Base-by-base conservation (phyloP, 2,329 filamentous ascomycete species). In the Hymenoscyphus repandus region DNA sequence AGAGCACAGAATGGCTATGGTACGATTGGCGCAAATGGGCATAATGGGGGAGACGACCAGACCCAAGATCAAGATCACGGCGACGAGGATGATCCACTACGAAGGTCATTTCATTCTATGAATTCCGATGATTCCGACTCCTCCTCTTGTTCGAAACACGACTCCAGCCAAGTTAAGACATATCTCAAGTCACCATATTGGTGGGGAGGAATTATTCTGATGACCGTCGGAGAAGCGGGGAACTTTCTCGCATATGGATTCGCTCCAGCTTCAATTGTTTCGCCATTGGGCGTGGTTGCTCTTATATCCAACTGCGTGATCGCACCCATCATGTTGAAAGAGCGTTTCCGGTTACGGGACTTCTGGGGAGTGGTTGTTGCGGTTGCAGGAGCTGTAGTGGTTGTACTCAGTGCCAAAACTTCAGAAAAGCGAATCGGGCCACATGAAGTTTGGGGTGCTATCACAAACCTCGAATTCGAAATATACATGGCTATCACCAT, bases 201-300 rank as follows among this genome's bases (percentile, higher is more conserved):
- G 93, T 99, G 93, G 93, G 72, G 85, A 31, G 93, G 93, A 17
- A 92, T 97, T 58, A 79, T 95, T 13, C 76, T 99, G 53, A 99
- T 99, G 81, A 90, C 85, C 0, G 73, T 96, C 20, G 93, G 93
- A 51, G 93, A 99, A 72, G 86, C 88, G 65, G 93, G 93, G 46
- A 99, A 99, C 68, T 99, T 99, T 65, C 73, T 99, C 56, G 93
- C 93, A 0, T 99, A 99, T 65, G 93, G 93, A 20, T 99, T 99
- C 67, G 93, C 93, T 30, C 93, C 93, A 3, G 93, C 93, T 6
- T 97, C 93, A 12, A 96, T 99, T 62, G 93, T 99, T 38, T 96
- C 91, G 32, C 93, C 93, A 0, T 76, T 99, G 5, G 93, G 93
- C 9, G 93, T 99, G n/a, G 93, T 99, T 11, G 93, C 93, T 2